These are phyloP conservation scores for Aspergillus fructus DNA, from an alignment of 2,329 filamentous ascomycete genomes.

Conservation along the genomic window DNA sequence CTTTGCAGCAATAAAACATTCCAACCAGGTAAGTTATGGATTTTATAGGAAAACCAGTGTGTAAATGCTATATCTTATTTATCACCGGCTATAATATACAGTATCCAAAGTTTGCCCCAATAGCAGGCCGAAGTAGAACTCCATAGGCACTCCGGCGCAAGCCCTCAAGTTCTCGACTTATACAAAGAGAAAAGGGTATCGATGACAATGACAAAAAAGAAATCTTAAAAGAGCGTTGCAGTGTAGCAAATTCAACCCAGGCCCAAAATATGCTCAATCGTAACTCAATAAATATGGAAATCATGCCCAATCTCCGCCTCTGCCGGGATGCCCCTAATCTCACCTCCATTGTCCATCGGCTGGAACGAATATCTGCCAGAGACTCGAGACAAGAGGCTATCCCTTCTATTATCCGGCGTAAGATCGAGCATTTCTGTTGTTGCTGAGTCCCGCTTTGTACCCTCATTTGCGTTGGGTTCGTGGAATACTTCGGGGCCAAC, in stretches of 20 bases:
- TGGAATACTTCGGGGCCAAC: slow-evolving; percentile 84
- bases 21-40: too few relatives aligned
- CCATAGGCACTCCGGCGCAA: background rate
- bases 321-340: slow-evolving; percentile 65
- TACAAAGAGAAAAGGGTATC: background rate
- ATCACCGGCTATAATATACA: too few relatives aligned
- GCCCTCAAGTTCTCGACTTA: background rate
- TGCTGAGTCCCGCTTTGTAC: background rate
- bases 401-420: slow-evolving; percentile 26
- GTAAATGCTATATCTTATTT: too few relatives aligned
- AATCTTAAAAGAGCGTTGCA: background rate
- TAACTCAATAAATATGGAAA: slow-evolving; percentile 34
- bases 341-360: slow-evolving; percentile 27
- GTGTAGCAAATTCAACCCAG: background rate
- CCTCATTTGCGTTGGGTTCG: slow-evolving; percentile 46
- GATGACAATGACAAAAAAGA: background rate
- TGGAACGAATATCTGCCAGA: slow-evolving; percentile 19
- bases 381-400: slow-evolving; percentile 25
- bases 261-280: background rate
- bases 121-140: background rate
- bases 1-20: too few relatives aligned
- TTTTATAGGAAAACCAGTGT: too few relatives aligned
- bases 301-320: slow-evolving; percentile 43
- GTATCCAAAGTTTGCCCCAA: background rate
- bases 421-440: slow-evolving; percentile 27